Percentiles rank a stretch among this genome's conserved stretches.
These are phyloP conservation scores for Gossypium raimondii DNA, from an alignment of 345 rosid species.

Conservation along the genomic window DNA sequence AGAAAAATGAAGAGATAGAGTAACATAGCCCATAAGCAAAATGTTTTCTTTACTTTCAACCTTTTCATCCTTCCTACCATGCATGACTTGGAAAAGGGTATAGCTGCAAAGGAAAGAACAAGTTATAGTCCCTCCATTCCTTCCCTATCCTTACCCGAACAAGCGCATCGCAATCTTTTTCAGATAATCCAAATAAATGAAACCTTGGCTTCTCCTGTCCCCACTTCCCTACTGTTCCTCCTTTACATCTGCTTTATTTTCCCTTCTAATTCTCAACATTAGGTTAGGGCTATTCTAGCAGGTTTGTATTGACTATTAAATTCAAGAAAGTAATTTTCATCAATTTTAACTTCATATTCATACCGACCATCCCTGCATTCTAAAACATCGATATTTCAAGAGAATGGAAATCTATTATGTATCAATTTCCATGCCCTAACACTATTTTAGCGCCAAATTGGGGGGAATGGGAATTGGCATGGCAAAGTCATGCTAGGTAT, in stretches of 20 bases:
- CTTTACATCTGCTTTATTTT: background rate
- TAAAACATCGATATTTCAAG: background rate
- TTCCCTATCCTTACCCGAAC: background rate
- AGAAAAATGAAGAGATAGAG: no score
- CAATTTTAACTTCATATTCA: background rate
- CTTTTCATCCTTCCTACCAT: slow-evolving; percentile 1
- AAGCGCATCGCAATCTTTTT: background rate
- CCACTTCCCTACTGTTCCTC: background rate
- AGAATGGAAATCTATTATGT: background rate
- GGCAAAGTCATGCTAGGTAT: no score
- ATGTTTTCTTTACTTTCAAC: background rate
- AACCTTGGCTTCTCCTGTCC: background rate
- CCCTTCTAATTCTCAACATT: background rate
- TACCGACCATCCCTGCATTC: background rate
- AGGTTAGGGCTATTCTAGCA: background rate
- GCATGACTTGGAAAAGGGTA: background rate
- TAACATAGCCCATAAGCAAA: background rate
- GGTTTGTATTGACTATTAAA: background rate
- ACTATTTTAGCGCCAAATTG: background rate
- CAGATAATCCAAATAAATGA: background rate
- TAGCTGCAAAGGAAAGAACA: no score
- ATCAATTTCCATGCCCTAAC: background rate
- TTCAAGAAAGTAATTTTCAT: background rate
- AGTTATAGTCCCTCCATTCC: background rate
- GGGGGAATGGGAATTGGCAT: no score